These are phyloP conservation scores for Stylonectria norvegica DNA, from an alignment of 2,329 filamentous ascomycete genomes.

Conservation along the genomic window DNA sequence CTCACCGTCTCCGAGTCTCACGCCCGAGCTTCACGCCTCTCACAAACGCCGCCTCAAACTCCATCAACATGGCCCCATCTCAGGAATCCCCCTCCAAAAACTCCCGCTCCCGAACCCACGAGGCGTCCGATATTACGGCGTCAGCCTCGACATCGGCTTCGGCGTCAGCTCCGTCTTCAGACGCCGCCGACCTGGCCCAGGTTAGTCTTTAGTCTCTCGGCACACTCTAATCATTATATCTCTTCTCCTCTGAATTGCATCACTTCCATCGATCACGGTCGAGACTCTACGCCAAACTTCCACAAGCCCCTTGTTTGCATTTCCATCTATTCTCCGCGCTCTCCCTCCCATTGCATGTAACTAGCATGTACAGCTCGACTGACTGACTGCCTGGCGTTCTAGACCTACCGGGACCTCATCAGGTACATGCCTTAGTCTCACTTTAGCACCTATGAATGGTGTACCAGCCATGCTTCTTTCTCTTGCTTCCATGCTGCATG, in stretches of 20 bases:
- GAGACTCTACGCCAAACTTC: neutral
- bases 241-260: neutral
- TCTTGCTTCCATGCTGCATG: neutral
- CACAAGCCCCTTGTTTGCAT: neutral
- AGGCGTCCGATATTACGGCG: neutral
- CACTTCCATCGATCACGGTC: too few species aligned
- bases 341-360: conserved; percentile 2
- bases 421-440: conserved; percentile 27
- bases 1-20: too few species aligned
- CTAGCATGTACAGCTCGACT: conserved; percentile 12
- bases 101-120: conserved; percentile 6
- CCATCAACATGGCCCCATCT: conserved; percentile 12
- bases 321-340: neutral
- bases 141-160: too few species aligned
- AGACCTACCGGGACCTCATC: conserved; percentile 37
- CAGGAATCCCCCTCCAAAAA: conserved; percentile 10
- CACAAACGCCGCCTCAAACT: too few species aligned
- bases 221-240: neutral
- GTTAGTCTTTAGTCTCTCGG: conserved; percentile 12
- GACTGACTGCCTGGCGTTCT: conserved; percentile 26
- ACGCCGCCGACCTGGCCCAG: conserved; percentile 24
- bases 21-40: too few species aligned
- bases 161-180: conserved; percentile 18
- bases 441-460: neutral
- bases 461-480: conserved; percentile 1